Evolutionary conservation across 805 yeast genomes (phyloP), one percentile per base, ranked within the genome.

Genomic region (Pichia rugopelliculosa): DNA sequence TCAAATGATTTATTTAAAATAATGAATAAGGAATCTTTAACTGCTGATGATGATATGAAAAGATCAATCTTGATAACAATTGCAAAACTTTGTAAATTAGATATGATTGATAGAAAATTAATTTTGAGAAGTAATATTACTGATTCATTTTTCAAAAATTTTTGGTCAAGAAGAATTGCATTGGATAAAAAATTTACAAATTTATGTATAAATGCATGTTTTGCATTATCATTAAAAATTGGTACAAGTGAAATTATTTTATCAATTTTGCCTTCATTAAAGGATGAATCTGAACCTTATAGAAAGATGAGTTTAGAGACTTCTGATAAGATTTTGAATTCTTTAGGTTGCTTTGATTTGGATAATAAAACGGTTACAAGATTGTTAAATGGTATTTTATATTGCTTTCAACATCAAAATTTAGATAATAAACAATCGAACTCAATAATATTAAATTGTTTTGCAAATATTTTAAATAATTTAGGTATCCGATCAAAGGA

Each of bases 21-120:
- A 24, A 68, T 89, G 6, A 57, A 78, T 3, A 70, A 93, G 46
- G 95, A 90, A 63, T 86, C 88, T 56, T 63, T 69, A 33, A 78
- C 95, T 0, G 89, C 93, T 0, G 96, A 88, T 59, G 95, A 86
- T 51, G 96, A 89, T 42, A 85, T 90, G 91, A 80, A 79, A 56
- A 76, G 76, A 50, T 76, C 89, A 0, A 84, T 90, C 3, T 63
- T 93, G 49, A 68, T 73, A 26, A 86, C 87, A 8, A 67, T 90
- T 26, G 82, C 76, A 46, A 81, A 76, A 50, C 78, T 93, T 55
- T 79, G 87, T 13, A 64, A 76, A 1, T 71, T 85, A 1, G 80
- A 76, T 12, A 78, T 79, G 12, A 71, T 87, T 13, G 73, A 80
- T 12, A 70, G 68, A 15, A 64, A 64, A 23, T 79, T 76, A 52